Conservation (phyloP, 148 eudicot species). For the Pharnaceum exiguum region DNA sequence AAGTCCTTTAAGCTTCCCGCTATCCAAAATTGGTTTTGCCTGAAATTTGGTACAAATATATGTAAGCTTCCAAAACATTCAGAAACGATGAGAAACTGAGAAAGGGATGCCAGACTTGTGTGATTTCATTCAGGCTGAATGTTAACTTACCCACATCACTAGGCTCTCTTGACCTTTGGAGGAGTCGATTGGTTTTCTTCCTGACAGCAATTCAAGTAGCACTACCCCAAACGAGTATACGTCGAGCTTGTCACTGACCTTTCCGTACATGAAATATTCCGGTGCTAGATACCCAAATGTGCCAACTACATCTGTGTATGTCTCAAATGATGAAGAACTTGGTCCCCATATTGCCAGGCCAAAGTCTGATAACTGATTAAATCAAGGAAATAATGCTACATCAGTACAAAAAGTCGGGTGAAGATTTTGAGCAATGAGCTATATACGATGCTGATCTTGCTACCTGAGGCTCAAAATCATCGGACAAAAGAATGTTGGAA, state of each 20-base stretch:
- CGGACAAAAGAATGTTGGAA: conserved; percentile 84
- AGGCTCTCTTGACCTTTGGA: conserved; percentile 75
- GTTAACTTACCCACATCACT: conserved; percentile 88
- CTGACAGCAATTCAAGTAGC: conserved; percentile 79
- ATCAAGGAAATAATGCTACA: too few species aligned
- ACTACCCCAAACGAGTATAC: conserved; percentile 94
- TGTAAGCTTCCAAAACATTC: conserved; percentile 1
- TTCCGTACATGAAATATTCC: conserved; percentile 96
- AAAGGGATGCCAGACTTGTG: neutral
- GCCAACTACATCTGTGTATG: conserved; percentile 73
- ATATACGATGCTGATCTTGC: neutral
- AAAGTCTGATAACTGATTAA: conserved; percentile 81
- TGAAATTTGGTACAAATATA: conserved; percentile 15
- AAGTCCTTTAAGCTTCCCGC: conserved; percentile 46
- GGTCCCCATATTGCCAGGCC: conserved; percentile 95
- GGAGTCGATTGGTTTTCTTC: conserved; percentile 70
- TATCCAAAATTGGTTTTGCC: conserved; percentile 83
- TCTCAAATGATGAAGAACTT: conserved; percentile 34
- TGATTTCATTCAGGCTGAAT: neutral
- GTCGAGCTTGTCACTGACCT: conserved; percentile 87
- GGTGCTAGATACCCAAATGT: conserved; percentile 98
- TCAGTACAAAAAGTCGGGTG: too few species aligned
- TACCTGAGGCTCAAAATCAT: conserved; percentile 78
- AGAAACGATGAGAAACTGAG: neutral
- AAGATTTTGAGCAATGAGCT: neutral